Base-by-base conservation (phyloP, 306 rosid genomes). In the Myrica gale region DNA sequence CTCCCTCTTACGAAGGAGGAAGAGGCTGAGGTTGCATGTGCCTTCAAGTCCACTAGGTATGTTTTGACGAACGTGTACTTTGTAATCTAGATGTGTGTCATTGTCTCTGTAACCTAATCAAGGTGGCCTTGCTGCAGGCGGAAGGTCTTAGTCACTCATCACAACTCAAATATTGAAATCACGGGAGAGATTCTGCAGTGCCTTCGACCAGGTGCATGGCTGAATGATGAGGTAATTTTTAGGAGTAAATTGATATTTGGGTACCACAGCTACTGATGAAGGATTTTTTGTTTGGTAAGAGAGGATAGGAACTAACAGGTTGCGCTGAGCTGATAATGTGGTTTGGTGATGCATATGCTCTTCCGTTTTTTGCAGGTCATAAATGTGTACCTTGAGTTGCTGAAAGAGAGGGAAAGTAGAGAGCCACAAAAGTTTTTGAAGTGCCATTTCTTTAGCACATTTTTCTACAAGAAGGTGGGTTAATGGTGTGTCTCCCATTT, bases 371-470 rank as follows among this genome's bases (percentile, higher is more conserved):
- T 84, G 81, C 88, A 96, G 99, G 98, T 96, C 75, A 90, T 96
- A 73, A 96, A 96, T 60, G 76, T 96, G 80, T 96, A 96, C 82
- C 86, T 92, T 54, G 99, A 91, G 85, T 88, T 96, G 92, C 85
- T 96, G 79, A 96, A 92, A 87, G 99, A 96, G 88, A 87, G 99
- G 85, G 99, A 96, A 85, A 89, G 78, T 53, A 83, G 94, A 81
- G 94, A 96, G 68, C 92, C 92, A 4, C 72, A 86, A 76, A 92
- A 84, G 83, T 96, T 81, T 82, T 79, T 96, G 79, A 96, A 88
- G 79, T 96, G 98, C 65, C 99, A 96, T 86, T 96, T 96, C 85
- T 96, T 92, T 84, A 96, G 79, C 79, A 87, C 99, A 20, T 96
- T 96, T 84, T 96, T 96, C 88, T 96, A 92, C 87, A 92, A 89